Percentiles rank a stretch among this genome's conserved stretches.
Evolutionary conservation across 169 alveolate genomes (phyloP).

Genomic region (Amoebophrya sp.): DNA sequence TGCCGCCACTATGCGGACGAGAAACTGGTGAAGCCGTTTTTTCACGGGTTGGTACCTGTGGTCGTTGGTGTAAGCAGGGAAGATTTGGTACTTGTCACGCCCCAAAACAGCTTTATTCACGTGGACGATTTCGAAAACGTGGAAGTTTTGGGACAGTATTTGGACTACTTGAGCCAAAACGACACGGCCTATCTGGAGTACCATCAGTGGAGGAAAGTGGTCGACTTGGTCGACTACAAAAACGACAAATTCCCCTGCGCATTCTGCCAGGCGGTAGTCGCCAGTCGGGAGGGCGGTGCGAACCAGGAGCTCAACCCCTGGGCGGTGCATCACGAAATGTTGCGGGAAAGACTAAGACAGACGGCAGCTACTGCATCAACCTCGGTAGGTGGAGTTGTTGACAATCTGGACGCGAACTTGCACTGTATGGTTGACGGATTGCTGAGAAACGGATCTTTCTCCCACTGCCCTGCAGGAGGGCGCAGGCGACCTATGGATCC

Average conservation of each 20-base stretch:
- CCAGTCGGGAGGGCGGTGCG: too few relatives aligned
- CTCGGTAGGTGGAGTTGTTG: too few relatives aligned
- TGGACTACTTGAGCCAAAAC: not conserved
- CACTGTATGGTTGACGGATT: too few relatives aligned
- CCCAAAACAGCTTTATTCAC: not conserved
- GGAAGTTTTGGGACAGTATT: not conserved
- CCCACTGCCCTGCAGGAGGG: too few relatives aligned
- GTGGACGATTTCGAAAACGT: conserved; percentile 27
- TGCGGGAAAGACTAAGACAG: too few relatives aligned
- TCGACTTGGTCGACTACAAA: not conserved
- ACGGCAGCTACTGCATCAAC: too few relatives aligned
- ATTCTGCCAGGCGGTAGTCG: not conserved
- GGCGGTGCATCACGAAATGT: too few relatives aligned
- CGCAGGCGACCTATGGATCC: too few relatives aligned
- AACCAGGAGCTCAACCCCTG: too few relatives aligned
- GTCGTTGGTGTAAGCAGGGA: not conserved
- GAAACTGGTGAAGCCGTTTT: conserved; percentile 4
- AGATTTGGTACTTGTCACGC: not conserved
- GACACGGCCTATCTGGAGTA: conserved; percentile 8
- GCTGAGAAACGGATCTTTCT: too few relatives aligned
- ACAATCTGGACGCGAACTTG: too few relatives aligned
- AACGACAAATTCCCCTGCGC: not conserved
- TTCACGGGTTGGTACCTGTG: not conserved
- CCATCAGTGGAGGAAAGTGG: not conserved
- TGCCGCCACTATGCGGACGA: not conserved